Evolutionary conservation across 2,329 filamentous ascomycete genomes (phyloP).

Genomic region (Taxawa tesnikishii): DNA sequence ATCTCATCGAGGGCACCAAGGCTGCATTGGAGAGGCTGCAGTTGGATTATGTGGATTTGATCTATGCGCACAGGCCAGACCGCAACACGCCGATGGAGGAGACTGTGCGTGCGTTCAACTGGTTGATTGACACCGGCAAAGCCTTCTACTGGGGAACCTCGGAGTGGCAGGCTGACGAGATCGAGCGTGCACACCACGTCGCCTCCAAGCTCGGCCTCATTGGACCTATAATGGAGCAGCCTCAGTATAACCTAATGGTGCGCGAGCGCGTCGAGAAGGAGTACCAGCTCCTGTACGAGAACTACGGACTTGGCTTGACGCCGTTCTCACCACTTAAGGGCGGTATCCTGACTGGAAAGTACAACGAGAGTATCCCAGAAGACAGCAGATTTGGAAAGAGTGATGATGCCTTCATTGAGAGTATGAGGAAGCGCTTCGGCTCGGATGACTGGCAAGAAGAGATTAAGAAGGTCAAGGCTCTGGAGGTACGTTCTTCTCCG

Average conservation of each 20-base stretch:
- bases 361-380: slow-evolving; percentile 49
- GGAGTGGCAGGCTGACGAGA: slow-evolving; percentile 55
- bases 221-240: slow-evolving; percentile 55
- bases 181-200: slow-evolving; percentile 48
- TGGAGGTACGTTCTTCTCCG: slow-evolving; percentile 14
- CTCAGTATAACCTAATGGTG: slow-evolving; percentile 51
- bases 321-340: slow-evolving; percentile 49
- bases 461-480: slow-evolving; percentile 36
- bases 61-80: slow-evolving; percentile 59
- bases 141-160: slow-evolving; percentile 61
- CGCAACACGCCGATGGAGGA: slow-evolving; percentile 58
- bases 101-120: slow-evolving; percentile 57
- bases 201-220: slow-evolving; percentile 50
- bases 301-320: slow-evolving; percentile 49
- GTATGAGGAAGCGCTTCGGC: slow-evolving; percentile 43
- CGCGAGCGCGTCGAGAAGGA: slow-evolving; percentile 53
- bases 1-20: slow-evolving; percentile 55
- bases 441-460: slow-evolving; percentile 7
- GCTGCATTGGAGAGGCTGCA: slow-evolving; percentile 44
- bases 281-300: slow-evolving; percentile 47
- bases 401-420: slow-evolving; percentile 44
- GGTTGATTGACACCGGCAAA: slow-evolving; percentile 55
- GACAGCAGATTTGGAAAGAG: slow-evolving; percentile 46
- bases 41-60: slow-evolving; percentile 52
- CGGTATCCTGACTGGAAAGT: slow-evolving; percentile 55